These are phyloP conservation scores for Pleurotus ostreatus DNA, from an alignment of 768 basidiomycete species.

Conservation along the genomic window DNA sequence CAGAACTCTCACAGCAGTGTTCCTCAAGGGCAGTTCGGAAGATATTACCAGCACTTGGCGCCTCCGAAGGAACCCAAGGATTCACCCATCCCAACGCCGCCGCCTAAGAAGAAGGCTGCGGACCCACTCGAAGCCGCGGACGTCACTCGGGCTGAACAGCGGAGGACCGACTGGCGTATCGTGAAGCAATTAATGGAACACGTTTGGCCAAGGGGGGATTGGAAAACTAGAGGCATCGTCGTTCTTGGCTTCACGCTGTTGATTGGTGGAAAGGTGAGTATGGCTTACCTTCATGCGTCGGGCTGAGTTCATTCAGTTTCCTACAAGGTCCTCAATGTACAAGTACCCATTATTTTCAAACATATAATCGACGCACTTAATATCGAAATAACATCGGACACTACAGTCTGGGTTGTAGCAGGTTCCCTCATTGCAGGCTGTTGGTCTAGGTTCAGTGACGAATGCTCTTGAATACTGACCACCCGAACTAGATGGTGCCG, in stretches of 20 bases:
- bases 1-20: neutral
- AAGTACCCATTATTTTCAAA: conserved; percentile 98
- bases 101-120: conserved; percentile 5
- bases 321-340: conserved; percentile 83
- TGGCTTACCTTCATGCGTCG: neutral
- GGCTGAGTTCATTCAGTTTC: neutral
- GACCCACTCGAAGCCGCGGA: conserved; percentile 9
- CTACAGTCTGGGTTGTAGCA: conserved; percentile 87
- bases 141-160: conserved; percentile 45
- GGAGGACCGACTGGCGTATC: conserved; percentile 83
- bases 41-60: neutral
- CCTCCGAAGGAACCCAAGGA: neutral
- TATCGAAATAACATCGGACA: conserved; percentile 64
- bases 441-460: conserved; percentile 37
- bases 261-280: conserved; percentile 76
- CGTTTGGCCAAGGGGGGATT: conserved; percentile 89
- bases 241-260: conserved; percentile 77
- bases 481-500: conserved; percentile 69
- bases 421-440: conserved; percentile 91
- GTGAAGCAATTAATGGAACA: conserved; percentile 79
- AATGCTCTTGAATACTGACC: neutral
- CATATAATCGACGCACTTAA: conserved; percentile 86
- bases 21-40: neutral
- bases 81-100: conserved; percentile 1
- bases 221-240: conserved; percentile 78